Evolutionary conservation across 345 rosid genomes (phyloP).

Genomic region (Pugionium cornutum): DNA sequence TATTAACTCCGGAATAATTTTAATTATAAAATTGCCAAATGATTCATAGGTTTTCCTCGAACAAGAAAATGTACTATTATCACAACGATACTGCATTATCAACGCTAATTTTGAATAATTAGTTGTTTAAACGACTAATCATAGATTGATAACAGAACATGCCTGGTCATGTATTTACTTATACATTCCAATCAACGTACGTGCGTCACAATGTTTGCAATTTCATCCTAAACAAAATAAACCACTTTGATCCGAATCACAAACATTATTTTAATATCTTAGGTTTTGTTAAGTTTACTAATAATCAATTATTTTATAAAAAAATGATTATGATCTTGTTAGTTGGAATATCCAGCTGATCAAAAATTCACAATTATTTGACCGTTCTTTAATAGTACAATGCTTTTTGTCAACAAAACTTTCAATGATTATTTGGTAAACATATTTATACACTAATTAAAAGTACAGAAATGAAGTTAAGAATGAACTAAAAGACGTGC

Average conservation of each 20-base stretch:
- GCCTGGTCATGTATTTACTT: conserved; percentile 12
- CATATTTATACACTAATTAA: neutral
- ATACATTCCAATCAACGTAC: conserved; percentile 14
- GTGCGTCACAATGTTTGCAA: conserved; percentile 14
- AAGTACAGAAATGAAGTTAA: neutral
- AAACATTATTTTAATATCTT: neutral
- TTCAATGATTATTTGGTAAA: neutral
- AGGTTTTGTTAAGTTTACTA: neutral
- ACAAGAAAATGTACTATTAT: neutral
- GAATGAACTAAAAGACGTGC: conserved; percentile 35
- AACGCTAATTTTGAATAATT: neutral
- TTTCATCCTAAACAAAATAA: conserved; percentile 9
- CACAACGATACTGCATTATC: neutral
- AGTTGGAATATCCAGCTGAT: conserved; percentile 23
- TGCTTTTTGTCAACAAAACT: neutral
- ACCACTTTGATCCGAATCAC: neutral
- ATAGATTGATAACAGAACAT: conserved; percentile 18
- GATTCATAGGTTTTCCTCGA: neutral
- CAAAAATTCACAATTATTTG: conserved; percentile 4
- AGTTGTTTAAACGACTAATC: neutral
- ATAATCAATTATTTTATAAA: conserved; percentile 1
- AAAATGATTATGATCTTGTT: conserved; percentile 16
- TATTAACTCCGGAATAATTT: neutral
- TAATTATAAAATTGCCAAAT: neutral
- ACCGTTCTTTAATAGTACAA: neutral